These are phyloP conservation scores for Cercospora nicotianae DNA, from an alignment of 2,329 filamentous ascomycete genomes.

Conservation along the genomic window DNA sequence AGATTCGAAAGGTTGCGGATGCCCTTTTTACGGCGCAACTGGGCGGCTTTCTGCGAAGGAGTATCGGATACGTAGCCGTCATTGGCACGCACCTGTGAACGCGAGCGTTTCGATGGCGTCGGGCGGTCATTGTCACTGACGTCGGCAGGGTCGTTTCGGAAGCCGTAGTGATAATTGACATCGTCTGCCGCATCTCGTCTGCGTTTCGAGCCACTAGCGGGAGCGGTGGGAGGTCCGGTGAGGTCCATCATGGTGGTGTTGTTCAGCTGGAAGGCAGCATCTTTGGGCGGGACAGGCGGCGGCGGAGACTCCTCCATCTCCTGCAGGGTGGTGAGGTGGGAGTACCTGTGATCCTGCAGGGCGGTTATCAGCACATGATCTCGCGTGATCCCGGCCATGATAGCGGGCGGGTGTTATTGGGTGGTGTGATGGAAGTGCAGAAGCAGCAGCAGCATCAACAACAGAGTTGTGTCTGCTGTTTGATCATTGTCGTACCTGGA, in stretches of 20 bases:
- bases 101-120: constrained; percentile 35
- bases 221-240: constrained; percentile 20
- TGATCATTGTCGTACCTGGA: background rate
- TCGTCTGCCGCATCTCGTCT: constrained; percentile 33
- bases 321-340: constrained; percentile 13
- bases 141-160: constrained; percentile 22
- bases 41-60: constrained; percentile 29
- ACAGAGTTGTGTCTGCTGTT: background rate
- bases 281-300: constrained; percentile 37
- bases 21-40: constrained; percentile 39
- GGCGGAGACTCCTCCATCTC: constrained; percentile 24
- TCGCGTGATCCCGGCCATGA: constrained; percentile 4
- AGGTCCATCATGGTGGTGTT: constrained; percentile 24
- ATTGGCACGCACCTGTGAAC: constrained; percentile 23
- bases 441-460: background rate
- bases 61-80: constrained; percentile 27
- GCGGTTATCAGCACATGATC: constrained; percentile 12
- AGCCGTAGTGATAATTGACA: constrained; percentile 22
- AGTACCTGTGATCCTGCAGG: constrained; percentile 15
- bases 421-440: background rate
- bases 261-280: constrained; percentile 24
- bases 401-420: background rate
- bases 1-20: constrained; percentile 38
- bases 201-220: constrained; percentile 35
- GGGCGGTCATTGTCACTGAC: constrained; percentile 26